Base-by-base conservation (phyloP, 257 asterid species). In the Przewalskia tangutica region DNA sequence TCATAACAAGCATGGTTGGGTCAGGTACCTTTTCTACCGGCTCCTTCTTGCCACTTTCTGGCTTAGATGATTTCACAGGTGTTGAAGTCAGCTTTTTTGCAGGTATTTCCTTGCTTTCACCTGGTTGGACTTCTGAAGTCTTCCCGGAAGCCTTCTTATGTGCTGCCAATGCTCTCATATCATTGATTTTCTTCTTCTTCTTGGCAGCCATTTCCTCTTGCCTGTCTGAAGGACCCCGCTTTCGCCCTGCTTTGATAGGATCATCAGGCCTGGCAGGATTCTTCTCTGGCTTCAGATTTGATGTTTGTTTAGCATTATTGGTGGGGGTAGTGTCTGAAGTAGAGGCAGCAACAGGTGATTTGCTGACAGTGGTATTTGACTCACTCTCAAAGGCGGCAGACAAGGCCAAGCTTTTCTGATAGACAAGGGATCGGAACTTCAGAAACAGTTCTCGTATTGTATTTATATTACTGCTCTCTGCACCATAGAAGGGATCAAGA, bases 1-100 rank as follows among this genome's bases (percentile, higher is more conserved):
- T 96, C 97, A 96, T 89, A 54, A 93, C 84, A 75, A 96, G 91
- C 97, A 93, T 91, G 10, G 98, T 92, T 2, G 97, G 98, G 32
- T 85, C 90, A 0, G 90, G 70, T 17, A 54, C 82, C 88, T 80
- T 91, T 6, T 53, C 85, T n/a, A 86, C 81, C 32, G 66, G 84
- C 84, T 77, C 87, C 91, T 88, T 92, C 27, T 27, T 27, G 82
- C 79, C 79, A 14, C 93, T 20, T 60, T 91, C 98, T 48, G 80
- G 79, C 84, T 90, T 91, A n/a, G 79, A 76, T n/a, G 87, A 84
- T 82, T 86, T 90, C 17, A 81, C 64, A 51, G 81, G 78, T 14
- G 79, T 77, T 83, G 86, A 76, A 59, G 79, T 63, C 12, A 71
- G 54, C 53, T 68, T 59, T 75, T 86, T 89, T 4, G 81, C 79